phyloP scores from a whole-genome alignment of 1,284 basidiomycete genomes.

The Volvariella volvacea region DNA sequence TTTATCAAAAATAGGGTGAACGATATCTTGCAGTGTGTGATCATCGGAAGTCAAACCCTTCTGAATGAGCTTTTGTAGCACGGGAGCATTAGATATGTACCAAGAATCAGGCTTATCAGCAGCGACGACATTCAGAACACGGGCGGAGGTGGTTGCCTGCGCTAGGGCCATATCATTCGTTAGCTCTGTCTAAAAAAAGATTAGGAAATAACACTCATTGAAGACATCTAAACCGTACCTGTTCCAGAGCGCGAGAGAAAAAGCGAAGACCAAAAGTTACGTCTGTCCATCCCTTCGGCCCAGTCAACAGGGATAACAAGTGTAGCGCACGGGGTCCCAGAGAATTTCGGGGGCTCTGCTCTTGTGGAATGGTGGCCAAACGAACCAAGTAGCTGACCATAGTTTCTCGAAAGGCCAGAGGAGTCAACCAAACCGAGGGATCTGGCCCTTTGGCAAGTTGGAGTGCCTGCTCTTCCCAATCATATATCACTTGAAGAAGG shows the following conservation, averaged over 20 bases:
- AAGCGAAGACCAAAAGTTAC: conserved; percentile 90
- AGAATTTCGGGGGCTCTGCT: conserved; percentile 55
- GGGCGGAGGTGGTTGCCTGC: conserved; percentile 79
- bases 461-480: conserved; percentile 75
- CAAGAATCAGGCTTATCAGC: conserved; percentile 82
- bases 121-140: conserved; percentile 85
- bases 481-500: conserved; percentile 79
- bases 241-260: conserved; percentile 79
- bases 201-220: conserved; percentile 13
- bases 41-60: conserved; percentile 85
- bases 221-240: conserved; percentile 40
- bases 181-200: conserved; percentile 58
- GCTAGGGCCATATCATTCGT: conserved; percentile 58
- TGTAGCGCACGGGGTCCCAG: conserved; percentile 75
- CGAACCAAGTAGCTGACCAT: conserved; percentile 93
- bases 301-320: conserved; percentile 79
- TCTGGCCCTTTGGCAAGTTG: conserved; percentile 19
- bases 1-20: conserved; percentile 83
- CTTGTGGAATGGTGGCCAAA: conserved; percentile 72
- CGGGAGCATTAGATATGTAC: conserved; percentile 70
- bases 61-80: conserved; percentile 87
- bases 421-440: conserved; percentile 59
- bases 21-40: conserved; percentile 65
- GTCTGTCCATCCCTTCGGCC: conserved; percentile 85
- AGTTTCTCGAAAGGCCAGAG: conserved; percentile 77